A percentile compares a stretch with the other conserved stretches of the same genome.
Conservation (phyloP, 2,329 filamentous ascomycete species). For the Phyllachora maydis region DNA sequence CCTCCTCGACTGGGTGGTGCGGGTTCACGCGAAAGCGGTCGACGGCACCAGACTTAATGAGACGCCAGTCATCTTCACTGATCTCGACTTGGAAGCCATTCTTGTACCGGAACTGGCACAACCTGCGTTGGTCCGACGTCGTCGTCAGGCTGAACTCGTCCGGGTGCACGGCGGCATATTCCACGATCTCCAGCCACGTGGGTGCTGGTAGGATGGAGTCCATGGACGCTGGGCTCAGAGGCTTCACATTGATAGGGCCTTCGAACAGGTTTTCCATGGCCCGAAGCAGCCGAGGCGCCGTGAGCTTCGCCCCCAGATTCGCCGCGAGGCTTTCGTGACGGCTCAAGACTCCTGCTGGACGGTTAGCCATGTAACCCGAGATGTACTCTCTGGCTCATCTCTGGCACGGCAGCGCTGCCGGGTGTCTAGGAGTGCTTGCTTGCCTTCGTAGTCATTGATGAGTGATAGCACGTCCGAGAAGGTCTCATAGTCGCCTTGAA, state of each 20-base stretch:
- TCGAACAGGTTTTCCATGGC: slow-evolving; percentile 77
- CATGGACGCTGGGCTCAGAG: slow-evolving; percentile 30
- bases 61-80: slow-evolving; percentile 66
- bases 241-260: slow-evolving; percentile 40
- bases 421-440: slow-evolving; percentile 4
- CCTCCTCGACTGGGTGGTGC: slow-evolving; percentile 62
- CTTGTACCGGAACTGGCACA: slow-evolving; percentile 68
- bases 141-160: slow-evolving; percentile 57
- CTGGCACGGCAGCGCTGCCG: no score
- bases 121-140: slow-evolving; percentile 43
- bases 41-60: slow-evolving; percentile 66
- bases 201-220: no score
- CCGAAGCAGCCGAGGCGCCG: slow-evolving; percentile 66
- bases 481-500: slow-evolving; percentile 39
- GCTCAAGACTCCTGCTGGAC: slow-evolving; percentile 45
- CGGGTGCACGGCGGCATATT: slow-evolving; percentile 64
- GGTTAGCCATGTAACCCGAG: no score
- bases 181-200: slow-evolving; percentile 67
- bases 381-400: no score
- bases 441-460: slow-evolving; percentile 59
- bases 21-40: slow-evolving; percentile 55
- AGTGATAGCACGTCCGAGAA: slow-evolving; percentile 54
- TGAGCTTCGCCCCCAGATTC: slow-evolving; percentile 64
- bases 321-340: slow-evolving; percentile 74
- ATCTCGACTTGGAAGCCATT: slow-evolving; percentile 71